Evolutionary conservation across 495 filamentous ascomycete species (phyloP).

Genomic region (Xylaria grammica): DNA sequence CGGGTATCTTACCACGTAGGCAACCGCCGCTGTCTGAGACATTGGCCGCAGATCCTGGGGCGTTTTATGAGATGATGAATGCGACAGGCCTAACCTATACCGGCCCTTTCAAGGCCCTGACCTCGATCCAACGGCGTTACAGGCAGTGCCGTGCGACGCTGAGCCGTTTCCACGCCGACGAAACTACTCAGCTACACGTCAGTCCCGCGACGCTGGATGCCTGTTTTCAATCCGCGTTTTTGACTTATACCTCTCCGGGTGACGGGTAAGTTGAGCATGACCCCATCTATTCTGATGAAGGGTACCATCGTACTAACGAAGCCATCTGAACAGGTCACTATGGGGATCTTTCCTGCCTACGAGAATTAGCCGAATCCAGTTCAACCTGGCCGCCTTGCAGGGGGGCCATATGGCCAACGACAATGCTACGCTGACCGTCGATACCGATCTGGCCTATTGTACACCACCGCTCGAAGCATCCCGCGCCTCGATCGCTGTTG

Average conservation of each 20-base stretch:
- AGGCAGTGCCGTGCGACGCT: slow-evolving; percentile 52
- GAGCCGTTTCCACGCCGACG: slow-evolving; percentile 36
- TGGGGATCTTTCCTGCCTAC: slow-evolving; percentile 53
- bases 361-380: slow-evolving; percentile 39
- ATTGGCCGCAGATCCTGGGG: slow-evolving; percentile 36
- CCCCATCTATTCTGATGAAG: background rate
- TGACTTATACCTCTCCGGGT: slow-evolving; percentile 50
- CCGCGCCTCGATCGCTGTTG: slow-evolving; percentile 41
- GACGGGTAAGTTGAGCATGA: slow-evolving; percentile 38
- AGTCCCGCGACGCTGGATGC: slow-evolving; percentile 56
- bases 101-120: slow-evolving; percentile 48
- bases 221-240: slow-evolving; percentile 52
- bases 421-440: slow-evolving; percentile 37
- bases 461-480: slow-evolving; percentile 29
- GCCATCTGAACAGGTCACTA: slow-evolving; percentile 35
- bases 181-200: slow-evolving; percentile 41
- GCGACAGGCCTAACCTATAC: slow-evolving; percentile 48
- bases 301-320: background rate
- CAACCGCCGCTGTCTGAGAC: slow-evolving; percentile 38
- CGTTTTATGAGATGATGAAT: slow-evolving; percentile 54
- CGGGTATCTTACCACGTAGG: slow-evolving; percentile 32
- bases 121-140: slow-evolving; percentile 45
- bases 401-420: slow-evolving; percentile 4
- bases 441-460: slow-evolving; percentile 39
- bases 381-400: slow-evolving; percentile 46